These are phyloP conservation scores for Begonia loranthoides DNA, from an alignment of 306 rosid species.

Conservation along the genomic window DNA sequence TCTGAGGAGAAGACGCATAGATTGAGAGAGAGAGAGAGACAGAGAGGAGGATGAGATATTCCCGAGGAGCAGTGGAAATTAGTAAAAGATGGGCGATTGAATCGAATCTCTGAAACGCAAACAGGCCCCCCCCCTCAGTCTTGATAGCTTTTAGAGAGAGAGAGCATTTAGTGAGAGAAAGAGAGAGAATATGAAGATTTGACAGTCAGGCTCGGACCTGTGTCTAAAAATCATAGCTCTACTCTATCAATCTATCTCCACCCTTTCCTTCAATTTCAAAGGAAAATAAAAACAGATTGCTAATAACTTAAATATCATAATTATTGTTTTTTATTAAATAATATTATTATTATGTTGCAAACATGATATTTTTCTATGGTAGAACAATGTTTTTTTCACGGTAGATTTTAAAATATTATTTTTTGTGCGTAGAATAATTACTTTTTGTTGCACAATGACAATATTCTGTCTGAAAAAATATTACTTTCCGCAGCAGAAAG, in stretches of 20 bases:
- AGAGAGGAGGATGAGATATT: conserved; percentile 37
- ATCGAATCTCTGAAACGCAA: conserved; percentile 43
- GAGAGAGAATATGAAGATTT: conserved; percentile 81
- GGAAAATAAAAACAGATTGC: too few species aligned
- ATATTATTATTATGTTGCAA: too few species aligned
- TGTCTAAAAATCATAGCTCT: conserved; percentile 28
- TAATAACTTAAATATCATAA: too few species aligned
- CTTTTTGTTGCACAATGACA: too few species aligned
- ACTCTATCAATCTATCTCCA: conserved; percentile 24
- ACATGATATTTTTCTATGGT: too few species aligned
- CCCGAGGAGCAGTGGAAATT: conserved; percentile 40
- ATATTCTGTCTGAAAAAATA: too few species aligned
- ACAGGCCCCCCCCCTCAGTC: conserved; percentile 34
- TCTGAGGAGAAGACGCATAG: conserved; percentile 30
- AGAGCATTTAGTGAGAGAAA: conserved; percentile 14
- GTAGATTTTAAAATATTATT: too few species aligned
- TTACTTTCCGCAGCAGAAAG: too few species aligned
- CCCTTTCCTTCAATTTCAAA: too few species aligned
- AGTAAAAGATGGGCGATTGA: conserved; percentile 48
- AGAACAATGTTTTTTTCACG: too few species aligned
- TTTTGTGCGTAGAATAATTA: too few species aligned
- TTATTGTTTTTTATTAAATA: too few species aligned
- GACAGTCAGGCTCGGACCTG: conserved; percentile 78
- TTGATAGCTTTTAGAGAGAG: conserved; percentile 9
- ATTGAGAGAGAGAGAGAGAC: conserved; percentile 16